phyloP scores from a whole-genome alignment of 192 early-diverging fungal species.

The Podila epicladia region DNA sequence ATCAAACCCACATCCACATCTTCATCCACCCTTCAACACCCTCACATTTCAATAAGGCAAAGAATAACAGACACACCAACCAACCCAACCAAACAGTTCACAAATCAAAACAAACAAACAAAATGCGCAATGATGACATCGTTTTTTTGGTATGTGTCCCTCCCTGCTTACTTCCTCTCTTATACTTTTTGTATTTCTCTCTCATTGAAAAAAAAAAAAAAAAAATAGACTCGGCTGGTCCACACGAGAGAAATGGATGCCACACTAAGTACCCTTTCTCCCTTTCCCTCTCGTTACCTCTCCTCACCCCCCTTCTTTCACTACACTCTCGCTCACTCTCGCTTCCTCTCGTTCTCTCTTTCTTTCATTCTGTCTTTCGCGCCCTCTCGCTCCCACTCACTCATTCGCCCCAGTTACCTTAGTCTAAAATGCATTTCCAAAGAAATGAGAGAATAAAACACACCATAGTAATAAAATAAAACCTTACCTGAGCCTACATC shows the following conservation, averaged over 20 bases:
- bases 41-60: no score
- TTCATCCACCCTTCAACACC: no score
- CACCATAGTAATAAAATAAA: neutral
- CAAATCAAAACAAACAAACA: neutral
- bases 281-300: neutral
- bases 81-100: neutral
- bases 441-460: neutral
- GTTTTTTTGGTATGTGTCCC: neutral
- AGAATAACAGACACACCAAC: no score
- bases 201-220: neutral
- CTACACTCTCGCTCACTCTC: neutral
- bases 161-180: neutral
- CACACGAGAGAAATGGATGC: no score
- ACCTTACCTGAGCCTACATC: slow-evolving; percentile 30
- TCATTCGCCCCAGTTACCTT: neutral
- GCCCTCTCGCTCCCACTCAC: neutral
- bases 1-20: no score
- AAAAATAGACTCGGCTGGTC: neutral
- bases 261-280: no score
- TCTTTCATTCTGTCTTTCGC: neutral
- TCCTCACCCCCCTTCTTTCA: neutral
- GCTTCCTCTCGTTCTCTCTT: neutral
- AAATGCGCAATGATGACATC: slow-evolving; percentile 24
- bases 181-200: neutral
- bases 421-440: no score